These are phyloP conservation scores for Auriscalpium microsporum DNA, from an alignment of 768 basidiomycete species.

Conservation along the genomic window DNA sequence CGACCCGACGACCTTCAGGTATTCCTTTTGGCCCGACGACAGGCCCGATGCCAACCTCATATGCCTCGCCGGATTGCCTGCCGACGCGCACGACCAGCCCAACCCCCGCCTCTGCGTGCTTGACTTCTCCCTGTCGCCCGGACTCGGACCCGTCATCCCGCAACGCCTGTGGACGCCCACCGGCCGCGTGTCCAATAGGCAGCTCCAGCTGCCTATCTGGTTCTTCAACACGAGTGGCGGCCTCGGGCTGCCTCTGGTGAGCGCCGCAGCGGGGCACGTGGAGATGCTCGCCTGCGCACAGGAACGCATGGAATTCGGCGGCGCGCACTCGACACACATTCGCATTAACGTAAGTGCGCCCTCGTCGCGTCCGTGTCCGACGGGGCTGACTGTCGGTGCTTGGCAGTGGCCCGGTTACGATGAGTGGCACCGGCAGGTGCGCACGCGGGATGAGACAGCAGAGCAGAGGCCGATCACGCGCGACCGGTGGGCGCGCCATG, in stretches of 20 bases:
- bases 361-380: too few relatives aligned
- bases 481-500: slow-evolving; percentile 10
- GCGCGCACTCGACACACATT: slow-evolving; percentile 11
- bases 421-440: slow-evolving; percentile 15
- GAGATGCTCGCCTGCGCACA: slow-evolving; percentile 5
- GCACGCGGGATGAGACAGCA: slow-evolving; percentile 13
- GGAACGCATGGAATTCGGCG: slow-evolving; percentile 8
- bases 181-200: slow-evolving; percentile 8
- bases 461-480: slow-evolving; percentile 12
- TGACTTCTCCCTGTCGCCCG: slow-evolving; percentile 4
- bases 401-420: slow-evolving; percentile 12
- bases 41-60: too few relatives aligned
- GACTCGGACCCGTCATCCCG: slow-evolving; percentile 8
- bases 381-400: not conserved
- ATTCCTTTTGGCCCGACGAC: not conserved
- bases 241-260: slow-evolving; percentile 10
- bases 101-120: slow-evolving; percentile 1
- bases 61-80: not conserved
- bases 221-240: slow-evolving; percentile 10
- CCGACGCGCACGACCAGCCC: not conserved
- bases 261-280: slow-evolving; percentile 9
- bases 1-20: not conserved
- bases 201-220: slow-evolving; percentile 13
- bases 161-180: slow-evolving; percentile 11
- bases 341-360: slow-evolving; percentile 9